Evolutionary conservation across 139 green algal species (phyloP), one percentile per base, ranked within the genome.

Genomic region (Volvox reticuliferus): DNA sequence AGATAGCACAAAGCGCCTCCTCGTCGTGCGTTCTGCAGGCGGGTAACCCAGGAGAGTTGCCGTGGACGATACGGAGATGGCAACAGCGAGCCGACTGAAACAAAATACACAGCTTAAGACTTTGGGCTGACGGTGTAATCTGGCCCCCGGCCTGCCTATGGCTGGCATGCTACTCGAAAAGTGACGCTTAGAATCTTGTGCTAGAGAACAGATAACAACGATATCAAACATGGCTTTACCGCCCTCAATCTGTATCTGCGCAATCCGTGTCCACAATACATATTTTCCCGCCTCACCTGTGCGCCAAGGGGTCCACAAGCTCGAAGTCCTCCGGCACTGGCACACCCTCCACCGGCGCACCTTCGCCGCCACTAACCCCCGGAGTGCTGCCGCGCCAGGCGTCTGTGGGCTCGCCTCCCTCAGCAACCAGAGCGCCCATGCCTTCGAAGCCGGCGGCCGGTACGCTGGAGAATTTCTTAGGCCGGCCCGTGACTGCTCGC

Each of bases 1-100:
- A 99, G 37, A 99, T 95, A 0, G 94, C 95, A 83, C 98, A 99
- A 86, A 98, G 50, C 0, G 96, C 96, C 67, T 99, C 97, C 86
- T 99, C 96, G 30, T 97, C 96, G n/a, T 94, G 93, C 30, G 68
- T 30, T 79, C 93, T 95, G 90, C 71, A 26, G 33, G n/a, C 65
- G 21, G 79, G 44, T 55, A 55, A 55, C 5, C 44, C 44, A 9
- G 44, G 9, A 55, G 5, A 14, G 44, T 9, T 55, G 44, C 44
- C 5, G 44, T 55, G 44, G 9, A 55, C 44, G 9, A 55, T 55
- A 55, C 9, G 44, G 44, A 55, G 44, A 55, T 9, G 44, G 9
- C 44, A 55, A 5, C 44, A 55, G 44, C 9, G 9, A 55, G 9
- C 9, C 44, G 9, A 9, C 44, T 55, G 44, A 55, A 55, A 55